A percentile compares a stretch with the other conserved stretches of the same genome.
Evolutionary conservation across 1,139 yeast species (phyloP).

Genomic region (Hansenula lynferdii): DNA sequence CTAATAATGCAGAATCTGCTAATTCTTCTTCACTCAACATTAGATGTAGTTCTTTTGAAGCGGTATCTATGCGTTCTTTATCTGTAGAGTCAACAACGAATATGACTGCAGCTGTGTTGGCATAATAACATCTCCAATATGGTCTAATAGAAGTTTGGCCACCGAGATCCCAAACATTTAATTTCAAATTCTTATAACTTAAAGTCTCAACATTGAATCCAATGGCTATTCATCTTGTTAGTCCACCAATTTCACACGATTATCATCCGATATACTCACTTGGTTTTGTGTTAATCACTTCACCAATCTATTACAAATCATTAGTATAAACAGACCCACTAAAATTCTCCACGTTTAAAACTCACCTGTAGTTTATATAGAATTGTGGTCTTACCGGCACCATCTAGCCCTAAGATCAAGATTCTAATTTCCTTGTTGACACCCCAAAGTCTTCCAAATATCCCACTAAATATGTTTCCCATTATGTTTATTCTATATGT

Average conservation of each 20-base stretch:
- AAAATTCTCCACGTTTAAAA: not conserved
- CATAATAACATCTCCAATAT: slow-evolving; percentile 96
- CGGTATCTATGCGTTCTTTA: slow-evolving; percentile 84
- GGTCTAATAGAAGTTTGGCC: slow-evolving; percentile 97
- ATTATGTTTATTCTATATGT: slow-evolving; percentile 29
- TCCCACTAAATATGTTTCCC: slow-evolving; percentile 86
- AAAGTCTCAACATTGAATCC: slow-evolving; percentile 97
- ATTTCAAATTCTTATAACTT: slow-evolving; percentile 82
- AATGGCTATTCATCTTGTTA: slow-evolving; percentile 42
- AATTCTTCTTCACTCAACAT: slow-evolving; percentile 94
- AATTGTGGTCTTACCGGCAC: slow-evolving; percentile 97
- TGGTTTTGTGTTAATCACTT: slow-evolving; percentile 90
- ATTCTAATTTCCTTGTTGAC: slow-evolving; percentile 87
- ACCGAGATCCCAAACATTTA: slow-evolving; percentile 90
- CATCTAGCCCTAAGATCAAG: slow-evolving; percentile 88
- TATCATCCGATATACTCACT: slow-evolving; percentile 27
- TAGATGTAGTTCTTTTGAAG: slow-evolving; percentile 81
- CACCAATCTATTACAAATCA: slow-evolving; percentile 53
- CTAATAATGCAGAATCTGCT: slow-evolving; percentile 82
- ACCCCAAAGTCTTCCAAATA: slow-evolving; percentile 87
- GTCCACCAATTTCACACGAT: not conserved
- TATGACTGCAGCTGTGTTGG: slow-evolving; percentile 92
- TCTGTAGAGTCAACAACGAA: slow-evolving; percentile 98
- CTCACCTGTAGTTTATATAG: slow-evolving; percentile 73
- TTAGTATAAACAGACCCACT: not conserved